A percentile compares a stretch with the other conserved stretches of the same genome.
phyloP scores from a whole-genome alignment of 345 rosid species.

The Isatis tinctoria region DNA sequence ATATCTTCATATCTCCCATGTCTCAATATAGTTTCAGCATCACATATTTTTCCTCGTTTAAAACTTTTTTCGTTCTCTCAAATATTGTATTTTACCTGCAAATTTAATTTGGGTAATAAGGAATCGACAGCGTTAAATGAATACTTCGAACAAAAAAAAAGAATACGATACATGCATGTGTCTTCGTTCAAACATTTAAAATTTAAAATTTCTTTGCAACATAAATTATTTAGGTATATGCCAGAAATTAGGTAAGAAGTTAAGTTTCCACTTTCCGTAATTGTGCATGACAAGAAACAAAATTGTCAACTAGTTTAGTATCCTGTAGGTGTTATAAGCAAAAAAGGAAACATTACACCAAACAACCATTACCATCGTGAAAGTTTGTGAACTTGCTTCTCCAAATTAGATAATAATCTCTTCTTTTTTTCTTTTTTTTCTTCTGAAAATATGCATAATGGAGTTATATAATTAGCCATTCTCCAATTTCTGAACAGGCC shows the following conservation, averaged over 20 bases:
- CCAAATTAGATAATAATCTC: not conserved
- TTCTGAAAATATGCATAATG: too few relatives aligned
- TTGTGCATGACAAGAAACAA: conserved; percentile 1
- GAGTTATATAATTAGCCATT: not conserved
- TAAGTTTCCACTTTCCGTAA: not conserved
- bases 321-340: not conserved
- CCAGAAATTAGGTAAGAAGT: not conserved
- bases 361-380: not conserved
- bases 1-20: not conserved
- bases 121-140: not conserved
- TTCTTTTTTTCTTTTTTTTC: not conserved
- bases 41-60: not conserved
- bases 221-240: not conserved
- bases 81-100: not conserved
- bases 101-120: too few relatives aligned
- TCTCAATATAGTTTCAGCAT: not conserved
- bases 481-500: not conserved
- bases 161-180: not conserved
- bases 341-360: not conserved
- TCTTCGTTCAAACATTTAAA: not conserved
- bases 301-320: not conserved
- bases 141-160: too few relatives aligned
- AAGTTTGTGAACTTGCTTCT: not conserved
- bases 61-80: not conserved
- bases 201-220: not conserved